Base-by-base conservation (phyloP, 768 basidiomycete species). In the Leccinum pellstonianum region DNA sequence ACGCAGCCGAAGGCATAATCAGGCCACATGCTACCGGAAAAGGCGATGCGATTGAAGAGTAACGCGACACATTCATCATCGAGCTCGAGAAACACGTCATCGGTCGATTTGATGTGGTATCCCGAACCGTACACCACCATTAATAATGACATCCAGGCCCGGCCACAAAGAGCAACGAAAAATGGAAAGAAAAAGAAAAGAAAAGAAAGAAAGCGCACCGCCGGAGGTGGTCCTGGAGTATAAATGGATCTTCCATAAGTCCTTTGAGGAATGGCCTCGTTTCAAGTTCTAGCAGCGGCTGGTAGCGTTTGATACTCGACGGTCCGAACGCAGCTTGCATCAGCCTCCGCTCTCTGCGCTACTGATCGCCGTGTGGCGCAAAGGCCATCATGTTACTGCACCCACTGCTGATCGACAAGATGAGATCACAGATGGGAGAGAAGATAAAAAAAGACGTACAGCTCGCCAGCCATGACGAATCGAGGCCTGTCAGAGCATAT, bases 401-500 rank as follows among this genome's bases (percentile, higher is more conserved):
- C 41, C 86, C 86, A 65, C 86, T 74, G n/a, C 75, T 78, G 60
- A 63, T 64, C 62, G 60, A 41, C 17, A 3, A 8, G 41, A 59
- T 59, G 54, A 56, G 57, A 62, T 59, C 46, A 35, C 2, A 25
- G 43, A 14, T 19, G 8, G 15, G 14, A 17, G 17, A 21, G 17
- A 5, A 33, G n/a, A 2, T 4, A 25, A 50, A 17, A 25, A 43
- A n/a, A 19, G 17, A 83, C 86, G 67, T 65, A 90, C 81, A 90
- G 76, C 54, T 91, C 88, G 23, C 86, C 84, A 14, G 75, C 77
- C 90, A 92, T 91, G 48, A 87, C 77, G 25, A 90, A 75, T 25
- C 76, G 74, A 0, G 87, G 87, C 70, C 87, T 88, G 74, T 91
- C 90, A 8, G 89, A 86, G 70, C 91, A 91, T 27, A 90, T 85